Evolutionary conservation across 306 rosid genomes (phyloP).

Genomic region (Neltuma alba): DNA sequence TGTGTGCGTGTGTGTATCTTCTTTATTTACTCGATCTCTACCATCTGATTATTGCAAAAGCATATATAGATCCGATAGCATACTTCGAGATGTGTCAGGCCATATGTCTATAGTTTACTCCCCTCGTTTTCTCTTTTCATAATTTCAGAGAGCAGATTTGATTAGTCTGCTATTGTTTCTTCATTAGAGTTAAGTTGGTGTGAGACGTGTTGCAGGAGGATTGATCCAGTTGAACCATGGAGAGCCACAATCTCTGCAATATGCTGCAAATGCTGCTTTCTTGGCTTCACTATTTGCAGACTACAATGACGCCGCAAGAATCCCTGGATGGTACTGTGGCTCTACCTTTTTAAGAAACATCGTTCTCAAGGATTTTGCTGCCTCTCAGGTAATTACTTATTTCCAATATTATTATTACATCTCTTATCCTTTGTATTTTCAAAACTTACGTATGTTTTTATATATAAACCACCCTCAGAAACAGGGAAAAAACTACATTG

Average conservation of each 20-base stretch:
- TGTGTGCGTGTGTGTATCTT: background rate
- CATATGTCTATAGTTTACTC: too few relatives aligned
- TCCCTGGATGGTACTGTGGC: slow-evolving; percentile 67
- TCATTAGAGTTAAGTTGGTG: background rate
- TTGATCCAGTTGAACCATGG: slow-evolving; percentile 59
- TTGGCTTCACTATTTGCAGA: slow-evolving; percentile 64
- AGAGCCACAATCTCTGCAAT: slow-evolving; percentile 56
- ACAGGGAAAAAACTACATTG: background rate
- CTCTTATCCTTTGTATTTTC: too few relatives aligned
- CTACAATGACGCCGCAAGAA: slow-evolving; percentile 49
- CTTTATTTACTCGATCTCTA: background rate
- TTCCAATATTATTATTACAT: background rate
- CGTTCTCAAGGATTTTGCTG: slow-evolving; percentile 51
- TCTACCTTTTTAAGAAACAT: slow-evolving; percentile 29
- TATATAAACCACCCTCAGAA: too few relatives aligned
- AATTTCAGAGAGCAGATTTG: too few relatives aligned
- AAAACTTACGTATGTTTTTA: too few relatives aligned
- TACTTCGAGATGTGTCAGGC: too few relatives aligned
- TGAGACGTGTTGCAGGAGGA: slow-evolving; percentile 51
- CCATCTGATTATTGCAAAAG: background rate
- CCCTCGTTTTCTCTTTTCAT: too few relatives aligned
- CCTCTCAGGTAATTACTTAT: slow-evolving; percentile 58
- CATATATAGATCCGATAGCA: background rate
- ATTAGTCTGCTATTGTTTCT: background rate
- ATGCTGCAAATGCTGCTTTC: slow-evolving; percentile 69